Percentiles rank a stretch among this genome's conserved stretches.
These are phyloP conservation scores for Pseudofabraea citricarpa DNA, from an alignment of 2,329 filamentous ascomycete species.

Conservation along the genomic window DNA sequence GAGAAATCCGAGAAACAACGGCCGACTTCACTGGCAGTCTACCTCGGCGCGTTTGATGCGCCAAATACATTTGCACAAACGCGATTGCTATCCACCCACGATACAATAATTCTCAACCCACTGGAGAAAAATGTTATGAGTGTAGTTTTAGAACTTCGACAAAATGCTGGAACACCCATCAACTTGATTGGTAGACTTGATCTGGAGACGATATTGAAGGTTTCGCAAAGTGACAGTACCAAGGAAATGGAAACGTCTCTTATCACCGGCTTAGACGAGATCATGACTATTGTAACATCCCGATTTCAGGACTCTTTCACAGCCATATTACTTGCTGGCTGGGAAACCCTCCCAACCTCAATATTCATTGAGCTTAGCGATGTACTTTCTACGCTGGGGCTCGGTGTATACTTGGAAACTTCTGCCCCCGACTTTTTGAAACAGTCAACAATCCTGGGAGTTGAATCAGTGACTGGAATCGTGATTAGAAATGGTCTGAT, in stretches of 20 bases:
- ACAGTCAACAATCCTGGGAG: constrained; percentile 30
- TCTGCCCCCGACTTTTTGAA: constrained; percentile 34
- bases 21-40: constrained; percentile 23
- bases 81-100: constrained; percentile 2
- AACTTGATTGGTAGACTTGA: constrained; percentile 29
- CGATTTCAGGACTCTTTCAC: constrained; percentile 28
- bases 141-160: constrained; percentile 12
- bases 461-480: constrained; percentile 31
- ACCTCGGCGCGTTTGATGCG: constrained; percentile 20
- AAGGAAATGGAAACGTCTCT: constrained; percentile 3
- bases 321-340: constrained; percentile 37
- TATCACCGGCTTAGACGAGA: constrained; percentile 9
- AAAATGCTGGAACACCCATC: constrained; percentile 4
- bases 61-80: constrained; percentile 6
- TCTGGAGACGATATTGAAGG: constrained; percentile 3
- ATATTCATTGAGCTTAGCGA: constrained; percentile 28
- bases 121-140: constrained; percentile 8
- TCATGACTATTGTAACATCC: constrained; percentile 18
- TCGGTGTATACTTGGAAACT: constrained; percentile 38
- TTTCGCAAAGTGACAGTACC: background rate
- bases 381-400: constrained; percentile 22
- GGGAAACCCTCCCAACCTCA: constrained; percentile 24
- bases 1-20: constrained; percentile 6
- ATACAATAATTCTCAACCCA: constrained; percentile 12
- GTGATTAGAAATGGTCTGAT: constrained; percentile 39